These are phyloP conservation scores for Phytopythium chamaehyphon DNA, from an alignment of 352 stramenopile species.

Conservation along the genomic window DNA sequence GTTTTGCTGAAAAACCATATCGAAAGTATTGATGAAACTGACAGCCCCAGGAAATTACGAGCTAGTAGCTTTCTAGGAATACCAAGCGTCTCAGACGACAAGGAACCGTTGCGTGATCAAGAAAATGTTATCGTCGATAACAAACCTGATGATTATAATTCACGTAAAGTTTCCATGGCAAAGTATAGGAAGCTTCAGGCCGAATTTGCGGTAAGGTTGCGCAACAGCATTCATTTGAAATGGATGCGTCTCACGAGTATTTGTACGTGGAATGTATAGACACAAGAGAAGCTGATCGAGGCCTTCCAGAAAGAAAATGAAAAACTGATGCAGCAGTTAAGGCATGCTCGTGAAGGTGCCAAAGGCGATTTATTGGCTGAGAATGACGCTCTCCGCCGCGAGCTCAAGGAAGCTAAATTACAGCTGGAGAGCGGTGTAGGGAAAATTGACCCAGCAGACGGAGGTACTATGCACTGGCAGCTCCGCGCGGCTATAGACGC, in stretches of 20 bases:
- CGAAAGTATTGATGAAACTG: conserved; percentile 6
- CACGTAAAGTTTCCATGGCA: conserved; percentile 5
- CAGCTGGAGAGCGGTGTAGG: conserved; percentile 14
- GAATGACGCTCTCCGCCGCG: conserved; percentile 56
- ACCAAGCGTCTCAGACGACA: conserved; percentile 1
- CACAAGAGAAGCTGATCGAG: conserved; percentile 72
- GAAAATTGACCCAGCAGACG: background rate
- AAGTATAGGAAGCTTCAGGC: conserved; percentile 35
- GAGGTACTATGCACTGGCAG: conserved; percentile 28
- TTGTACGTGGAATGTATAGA: conserved; percentile 17
- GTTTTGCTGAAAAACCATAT: conserved; percentile 64
- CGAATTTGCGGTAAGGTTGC: conserved; percentile 40
- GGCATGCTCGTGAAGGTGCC: conserved; percentile 49
- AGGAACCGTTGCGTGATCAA: conserved; percentile 1
- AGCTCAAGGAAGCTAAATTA: conserved; percentile 41
- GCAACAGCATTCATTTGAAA: background rate
- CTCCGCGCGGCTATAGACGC: conserved; percentile 58
- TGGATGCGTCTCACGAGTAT: background rate
- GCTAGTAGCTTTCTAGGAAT: too few species aligned
- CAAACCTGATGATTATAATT: background rate
- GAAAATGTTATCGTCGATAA: too few species aligned
- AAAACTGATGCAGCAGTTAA: conserved; percentile 74
- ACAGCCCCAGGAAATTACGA: background rate
- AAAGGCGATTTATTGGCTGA: conserved; percentile 71
- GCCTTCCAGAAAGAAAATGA: conserved; percentile 84